Conservation (phyloP, 306 rosid species). For the Acacia confusa region DNA sequence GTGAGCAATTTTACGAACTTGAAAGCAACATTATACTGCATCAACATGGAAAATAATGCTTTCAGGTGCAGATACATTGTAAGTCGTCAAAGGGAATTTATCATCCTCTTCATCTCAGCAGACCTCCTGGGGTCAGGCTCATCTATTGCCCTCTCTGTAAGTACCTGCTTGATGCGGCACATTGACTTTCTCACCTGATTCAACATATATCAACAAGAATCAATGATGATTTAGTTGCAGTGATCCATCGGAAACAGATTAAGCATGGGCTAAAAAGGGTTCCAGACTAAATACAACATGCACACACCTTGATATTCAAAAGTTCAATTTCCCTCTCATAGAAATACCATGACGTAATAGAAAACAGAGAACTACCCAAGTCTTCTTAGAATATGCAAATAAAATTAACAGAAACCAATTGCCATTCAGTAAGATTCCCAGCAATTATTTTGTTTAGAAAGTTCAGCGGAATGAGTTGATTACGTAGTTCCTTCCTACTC, state of each 20-base stretch:
- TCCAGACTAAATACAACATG: background rate
- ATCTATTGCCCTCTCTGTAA: conserved; percentile 88
- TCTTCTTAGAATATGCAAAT: background rate
- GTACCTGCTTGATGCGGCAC: conserved; percentile 97
- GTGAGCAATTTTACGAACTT: conserved; percentile 23
- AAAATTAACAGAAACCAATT: background rate
- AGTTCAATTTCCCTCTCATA: conserved; percentile 8
- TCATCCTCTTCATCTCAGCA: conserved; percentile 96
- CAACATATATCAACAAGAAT: conserved; percentile 25
- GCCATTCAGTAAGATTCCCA: background rate
- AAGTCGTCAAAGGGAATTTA: conserved; percentile 66
- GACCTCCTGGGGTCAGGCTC: conserved; percentile 95
- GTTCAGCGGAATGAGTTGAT: background rate
- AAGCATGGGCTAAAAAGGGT: background rate
- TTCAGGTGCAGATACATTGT: background rate
- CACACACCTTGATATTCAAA: background rate
- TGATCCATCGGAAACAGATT: background rate
- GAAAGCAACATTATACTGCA: conserved; percentile 21
- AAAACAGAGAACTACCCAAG: background rate
- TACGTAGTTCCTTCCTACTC: background rate
- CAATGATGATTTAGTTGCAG: background rate
- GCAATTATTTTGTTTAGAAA: background rate
- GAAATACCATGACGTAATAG: background rate
- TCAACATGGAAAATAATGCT: background rate
- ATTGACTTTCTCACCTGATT: conserved; percentile 92